Evolutionary conservation across 2,329 filamentous ascomycete species (phyloP), one percentile per base, ranked within the genome.

Genomic region (Macrophomina tecta): DNA sequence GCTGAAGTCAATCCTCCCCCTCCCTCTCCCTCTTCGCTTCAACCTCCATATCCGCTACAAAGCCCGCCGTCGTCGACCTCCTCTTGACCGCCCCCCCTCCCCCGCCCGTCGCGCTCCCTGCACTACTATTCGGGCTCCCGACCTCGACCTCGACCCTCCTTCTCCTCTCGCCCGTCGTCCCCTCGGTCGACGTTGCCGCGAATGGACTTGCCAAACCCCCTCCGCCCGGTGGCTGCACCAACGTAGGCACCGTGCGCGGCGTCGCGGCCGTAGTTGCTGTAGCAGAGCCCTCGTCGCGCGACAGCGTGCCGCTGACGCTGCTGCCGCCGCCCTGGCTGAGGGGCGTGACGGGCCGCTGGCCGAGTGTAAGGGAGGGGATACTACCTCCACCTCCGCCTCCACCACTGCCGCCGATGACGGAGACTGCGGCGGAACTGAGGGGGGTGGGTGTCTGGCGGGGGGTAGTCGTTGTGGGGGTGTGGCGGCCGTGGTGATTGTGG

Each of bases 171-270:
- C 23, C 23, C 5, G 23, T n/a, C 49, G 12, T 73, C 69, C 74
- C 71, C 9, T 68, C 71, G 8, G 68, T 72, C 38, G 76, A 70
- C 11, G 68, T 70, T 7, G 69, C 71, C 28, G 76, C 69, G 69
- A 76, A 77, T 55, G 76, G 71, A 12, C 69, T 68, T 9, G 73
- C 71, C 51, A 74, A 70, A 32, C 72, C 71, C 23, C 72, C 73
- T 11, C 72, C 72, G 11, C 30, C 30, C 14, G 16, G 23, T 5
- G 6, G 30, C 9, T 61, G 56, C 42, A 61, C 56, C 16, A 72
- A 70, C n/a, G 55, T 60, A 38, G 76, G 75, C 48, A 76, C 76
- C 30, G 76, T 78, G 58, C 72, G n/a, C 11, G 61, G 61, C 46
- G 61, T 64, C n/a, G 61, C 38, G 30, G 36, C 40, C 14, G 30